Base-by-base conservation (phyloP, 345 rosid genomes). In the Eucalyptus marginata region DNA sequence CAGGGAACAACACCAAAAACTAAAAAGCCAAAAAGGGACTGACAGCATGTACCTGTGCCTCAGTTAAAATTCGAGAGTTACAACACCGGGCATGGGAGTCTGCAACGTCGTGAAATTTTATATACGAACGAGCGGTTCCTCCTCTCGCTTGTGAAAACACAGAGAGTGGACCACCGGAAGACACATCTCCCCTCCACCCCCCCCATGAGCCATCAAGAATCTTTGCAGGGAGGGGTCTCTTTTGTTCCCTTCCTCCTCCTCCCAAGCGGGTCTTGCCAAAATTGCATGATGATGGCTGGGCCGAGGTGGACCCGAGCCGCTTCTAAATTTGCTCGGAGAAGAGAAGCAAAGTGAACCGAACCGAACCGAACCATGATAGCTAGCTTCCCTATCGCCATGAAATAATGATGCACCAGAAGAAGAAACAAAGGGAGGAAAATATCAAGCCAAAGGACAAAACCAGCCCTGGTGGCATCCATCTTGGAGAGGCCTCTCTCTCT, bases 151-250 rank as follows among this genome's bases (percentile, higher is more conserved):
- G 47, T 11, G 25, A 76, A 40, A 22, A 43, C 46, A 25, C 46
- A 40, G 47, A 13, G 79, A 36, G 18, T 58, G 88, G 88, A 87
- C 88, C 88, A 87, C 83, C 83, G 6, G 83, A 76, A 76, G 47
- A 76, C 83, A 76, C 83, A 5, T 43, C 47, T 40, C 44, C 12
- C 44, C 18, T 10, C 44, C 24, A 13, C 51, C 47, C 27, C 47
- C 27, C n/a, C 79, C 46, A n/a, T 33, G 31, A 52, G 81, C 86
- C 87, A 87, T 90, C 88, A 66, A 91, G 94, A 93, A 92, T 94
- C 95, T 93, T 91, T 93, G 89, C 95, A 92, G 94, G 62, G 29
- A 25, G 62, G 89, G 27, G 46, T 76, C 83, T 36, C 50, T 59
- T 89, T 64, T 56, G 68, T 91, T 86, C 91, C 90, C 90, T 52